Base-by-base conservation (phyloP, 306 rosid species). In the Ziziphus jujuba region DNA sequence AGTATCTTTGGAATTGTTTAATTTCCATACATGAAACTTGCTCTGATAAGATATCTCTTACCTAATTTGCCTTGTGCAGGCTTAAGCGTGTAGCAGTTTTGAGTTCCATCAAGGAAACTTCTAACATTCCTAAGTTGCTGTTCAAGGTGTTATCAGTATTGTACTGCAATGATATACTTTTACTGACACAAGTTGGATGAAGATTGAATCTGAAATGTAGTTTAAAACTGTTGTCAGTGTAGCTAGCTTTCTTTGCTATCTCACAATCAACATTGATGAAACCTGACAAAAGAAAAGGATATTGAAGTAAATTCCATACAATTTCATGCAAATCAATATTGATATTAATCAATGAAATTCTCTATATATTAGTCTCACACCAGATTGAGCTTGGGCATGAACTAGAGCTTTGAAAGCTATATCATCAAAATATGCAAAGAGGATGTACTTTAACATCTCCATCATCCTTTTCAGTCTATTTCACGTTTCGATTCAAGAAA, bases 181-280 rank as follows among this genome's bases (percentile, higher is more conserved):
- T n/a, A n/a, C n/a, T n/a, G n/a, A n/a, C n/a, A n/a, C n/a, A n/a
- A n/a, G n/a, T n/a, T n/a, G n/a, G n/a, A n/a, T n/a, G n/a, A n/a
- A n/a, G n/a, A n/a, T n/a, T n/a, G n/a, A n/a, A n/a, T 77, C 81
- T 7, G 76, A 64, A 34, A 71, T 56, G 50, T 71, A 77, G 25
- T 36, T 52, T 22, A 77, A 15, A 61, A 69, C 64, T 7, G 9
- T 28, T 25, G 28, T 77, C 81, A 4, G 50, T 57, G 56, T 77
- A 77, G 48, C 69, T 65, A 11, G 81, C 55, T 31, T 65, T 47
- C 10, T 24, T 47, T 19, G 69, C 17, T 14, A 31, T 65, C 14
- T 77, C 81, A 59, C 81, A 77, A 23, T 77, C 81, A 49, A 77
- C 65, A 56, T 77, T 77, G 22, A 77, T 65, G 68, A 76, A 76